Percentiles rank a stretch among this genome's conserved stretches.
These are phyloP conservation scores for Penicillium brevicompactum DNA, from an alignment of 2,329 filamentous ascomycete genomes.

Conservation along the genomic window DNA sequence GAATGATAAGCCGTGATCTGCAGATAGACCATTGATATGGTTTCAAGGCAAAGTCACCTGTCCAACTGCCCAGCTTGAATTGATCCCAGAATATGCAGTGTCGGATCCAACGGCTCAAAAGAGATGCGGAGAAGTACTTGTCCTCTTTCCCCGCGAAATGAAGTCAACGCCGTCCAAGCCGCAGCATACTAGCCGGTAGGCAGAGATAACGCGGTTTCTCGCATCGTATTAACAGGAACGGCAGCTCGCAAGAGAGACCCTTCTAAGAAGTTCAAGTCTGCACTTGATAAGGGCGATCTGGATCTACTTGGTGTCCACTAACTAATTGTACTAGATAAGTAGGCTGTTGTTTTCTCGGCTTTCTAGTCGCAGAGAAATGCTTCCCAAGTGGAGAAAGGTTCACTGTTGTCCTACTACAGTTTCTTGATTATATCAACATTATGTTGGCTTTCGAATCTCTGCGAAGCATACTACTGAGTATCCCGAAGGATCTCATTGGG, in stretches of 20 bases:
- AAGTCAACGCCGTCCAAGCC: neutral
- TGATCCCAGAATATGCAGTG: conserved; percentile 3
- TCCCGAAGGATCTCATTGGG: conserved; percentile 19
- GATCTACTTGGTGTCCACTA: neutral
- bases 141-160: conserved; percentile 9
- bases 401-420: neutral
- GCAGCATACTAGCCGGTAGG: neutral
- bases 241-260: conserved; percentile 16
- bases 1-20: conserved; percentile 20
- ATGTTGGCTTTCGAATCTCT: conserved; percentile 6
- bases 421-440: neutral
- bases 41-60: neutral
- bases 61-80: neutral
- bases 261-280: neutral
- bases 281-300: conserved; percentile 2
- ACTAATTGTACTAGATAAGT: neutral
- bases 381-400: neutral
- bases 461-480: neutral
- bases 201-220: conserved; percentile 12
- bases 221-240: conserved; percentile 34
- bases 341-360: neutral
- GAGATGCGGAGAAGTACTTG: conserved; percentile 8
- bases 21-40: conserved; percentile 7
- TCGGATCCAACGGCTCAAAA: conserved; percentile 22
- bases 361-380: neutral